Conservation (phyloP, 73 alveolate genomes). For the Tetrahymena malaccensis region DNA sequence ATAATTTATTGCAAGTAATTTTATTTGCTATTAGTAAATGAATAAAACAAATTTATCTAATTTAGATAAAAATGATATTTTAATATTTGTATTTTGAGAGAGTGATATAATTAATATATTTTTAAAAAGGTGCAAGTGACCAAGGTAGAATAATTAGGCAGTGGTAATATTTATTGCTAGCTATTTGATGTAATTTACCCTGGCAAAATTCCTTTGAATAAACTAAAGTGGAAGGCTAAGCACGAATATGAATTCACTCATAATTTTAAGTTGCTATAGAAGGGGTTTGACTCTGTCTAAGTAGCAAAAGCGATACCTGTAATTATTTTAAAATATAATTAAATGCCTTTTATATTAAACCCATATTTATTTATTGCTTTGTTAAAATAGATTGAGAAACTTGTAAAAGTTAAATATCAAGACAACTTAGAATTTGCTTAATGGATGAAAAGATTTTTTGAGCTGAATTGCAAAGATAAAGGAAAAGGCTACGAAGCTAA, state of each 20-base stretch:
- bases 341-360: slow-evolving; percentile 31
- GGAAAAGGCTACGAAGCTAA: background rate
- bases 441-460: slow-evolving; percentile 70
- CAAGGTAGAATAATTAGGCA: slow-evolving; percentile 50
- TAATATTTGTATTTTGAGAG: background rate
- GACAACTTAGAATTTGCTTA: slow-evolving; percentile 67
- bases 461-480: background rate
- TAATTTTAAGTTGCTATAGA: slow-evolving; percentile 65
- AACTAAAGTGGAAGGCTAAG: slow-evolving; percentile 77
- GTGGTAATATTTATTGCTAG: slow-evolving; percentile 80
- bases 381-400: slow-evolving; percentile 13
- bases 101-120: background rate
- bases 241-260: slow-evolving; percentile 60
- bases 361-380: background rate
- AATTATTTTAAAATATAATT: background rate
- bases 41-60: background rate
- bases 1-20: background rate
- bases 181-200: slow-evolving; percentile 71
- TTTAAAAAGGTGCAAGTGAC: background rate
- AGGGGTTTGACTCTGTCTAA: slow-evolving; percentile 3
- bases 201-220: slow-evolving; percentile 49
- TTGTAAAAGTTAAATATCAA: slow-evolving; percentile 63
- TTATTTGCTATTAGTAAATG: background rate
- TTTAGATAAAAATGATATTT: background rate
- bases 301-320: background rate